Evolutionary conservation across 2,329 filamentous ascomycete species (phyloP).

Genomic region (Grosmannia huntii): DNA sequence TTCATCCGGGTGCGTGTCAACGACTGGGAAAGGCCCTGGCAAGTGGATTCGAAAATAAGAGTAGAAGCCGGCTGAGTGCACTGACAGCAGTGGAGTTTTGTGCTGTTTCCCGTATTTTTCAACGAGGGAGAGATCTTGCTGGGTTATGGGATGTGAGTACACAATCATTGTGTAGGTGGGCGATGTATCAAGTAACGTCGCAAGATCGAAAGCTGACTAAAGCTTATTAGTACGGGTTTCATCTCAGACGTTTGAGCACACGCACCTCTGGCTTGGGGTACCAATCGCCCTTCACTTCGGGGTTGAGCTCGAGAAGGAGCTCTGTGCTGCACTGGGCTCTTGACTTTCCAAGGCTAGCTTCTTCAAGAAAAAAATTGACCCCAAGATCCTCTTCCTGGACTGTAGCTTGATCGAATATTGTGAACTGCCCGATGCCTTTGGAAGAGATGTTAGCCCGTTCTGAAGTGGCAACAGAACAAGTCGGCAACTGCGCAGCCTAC

Average conservation of each 20-base stretch:
- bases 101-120: constrained; percentile 36
- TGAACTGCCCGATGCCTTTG: constrained; percentile 74
- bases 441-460: neutral
- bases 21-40: constrained; percentile 72
- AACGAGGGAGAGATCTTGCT: constrained; percentile 30
- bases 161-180: constrained; percentile 39
- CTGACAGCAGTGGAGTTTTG: constrained; percentile 62
- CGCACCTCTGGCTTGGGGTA: constrained; percentile 35
- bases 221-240: neutral
- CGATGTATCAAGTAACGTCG: constrained; percentile 24
- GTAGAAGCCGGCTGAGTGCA: constrained; percentile 88
- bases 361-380: constrained; percentile 92
- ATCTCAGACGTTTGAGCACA: neutral
- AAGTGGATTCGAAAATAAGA: constrained; percentile 73
- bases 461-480: neutral
- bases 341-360: constrained; percentile 60
- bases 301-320: constrained; percentile 77
- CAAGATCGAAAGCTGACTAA: constrained; percentile 8
- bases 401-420: constrained; percentile 67
- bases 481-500: constrained; percentile 25
- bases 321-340: constrained; percentile 68
- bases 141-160: constrained; percentile 36
- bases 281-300: constrained; percentile 74
- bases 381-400: constrained; percentile 80
- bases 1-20: constrained; percentile 89